These are phyloP conservation scores for Oryza rufipogon DNA, from an alignment of 176 grass and related monocot species.

Conservation along the genomic window DNA sequence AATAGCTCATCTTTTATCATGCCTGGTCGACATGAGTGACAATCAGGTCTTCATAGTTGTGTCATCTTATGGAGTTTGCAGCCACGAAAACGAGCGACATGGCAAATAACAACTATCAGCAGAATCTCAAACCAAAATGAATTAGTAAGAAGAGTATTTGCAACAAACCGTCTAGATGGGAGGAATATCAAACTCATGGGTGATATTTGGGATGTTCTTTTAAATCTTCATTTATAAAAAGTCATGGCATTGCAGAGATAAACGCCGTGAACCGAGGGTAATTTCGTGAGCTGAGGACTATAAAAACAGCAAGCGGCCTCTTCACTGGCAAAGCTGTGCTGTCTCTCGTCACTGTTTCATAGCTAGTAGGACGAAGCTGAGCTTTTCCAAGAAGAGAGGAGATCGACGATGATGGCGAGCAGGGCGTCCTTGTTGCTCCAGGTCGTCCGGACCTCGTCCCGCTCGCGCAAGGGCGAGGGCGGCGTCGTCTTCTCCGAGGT, in stretches of 20 bases:
- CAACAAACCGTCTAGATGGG: too few species aligned
- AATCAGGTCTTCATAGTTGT: too few species aligned
- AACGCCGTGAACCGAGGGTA: neutral
- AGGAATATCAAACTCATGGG: too few species aligned
- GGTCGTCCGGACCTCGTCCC: constrained; percentile 41
- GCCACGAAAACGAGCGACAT: too few species aligned
- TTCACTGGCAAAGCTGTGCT: constrained; percentile 2
- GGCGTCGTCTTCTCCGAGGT: constrained; percentile 40
- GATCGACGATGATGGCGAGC: constrained; percentile 31
- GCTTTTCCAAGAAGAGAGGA: neutral
- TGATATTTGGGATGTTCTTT: too few species aligned
- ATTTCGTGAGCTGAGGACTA: constrained; percentile 6
- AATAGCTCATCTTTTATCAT: too few species aligned
- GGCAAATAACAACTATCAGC: too few species aligned
- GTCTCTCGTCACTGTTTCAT: neutral
- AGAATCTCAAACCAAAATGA: too few species aligned
- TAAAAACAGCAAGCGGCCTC: constrained; percentile 3
- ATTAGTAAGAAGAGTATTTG: too few species aligned
- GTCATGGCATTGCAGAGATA: neutral
- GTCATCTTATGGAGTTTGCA: too few species aligned
- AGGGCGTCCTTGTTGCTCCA: constrained; percentile 41
- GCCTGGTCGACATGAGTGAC: too few species aligned
- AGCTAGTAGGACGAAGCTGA: neutral
- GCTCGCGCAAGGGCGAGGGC: constrained; percentile 47
- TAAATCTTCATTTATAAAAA: too few species aligned